phyloP scores from a whole-genome alignment of 306 rosid species.

The Calophaca sinica region DNA sequence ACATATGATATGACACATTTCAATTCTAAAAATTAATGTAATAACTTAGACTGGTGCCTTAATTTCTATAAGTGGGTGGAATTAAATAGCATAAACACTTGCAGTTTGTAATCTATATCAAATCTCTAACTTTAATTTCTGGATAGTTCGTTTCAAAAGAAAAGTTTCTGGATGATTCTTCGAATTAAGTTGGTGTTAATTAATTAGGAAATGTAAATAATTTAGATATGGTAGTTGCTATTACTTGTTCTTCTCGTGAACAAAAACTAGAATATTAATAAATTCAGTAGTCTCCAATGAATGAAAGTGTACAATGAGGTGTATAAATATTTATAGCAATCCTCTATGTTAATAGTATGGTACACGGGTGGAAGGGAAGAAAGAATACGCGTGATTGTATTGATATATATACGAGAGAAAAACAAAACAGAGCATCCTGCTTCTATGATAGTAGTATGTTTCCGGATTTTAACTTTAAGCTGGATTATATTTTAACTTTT shows the following conservation, averaged over 20 bases:
- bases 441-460: too few relatives aligned
- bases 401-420: not conserved
- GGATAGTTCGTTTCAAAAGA: too few relatives aligned
- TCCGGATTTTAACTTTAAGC: too few relatives aligned
- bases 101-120: not conserved
- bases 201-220: not conserved
- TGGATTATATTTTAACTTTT: too few relatives aligned
- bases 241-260: conserved; percentile 16
- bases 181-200: too few relatives aligned
- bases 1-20: not conserved
- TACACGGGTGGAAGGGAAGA: not conserved
- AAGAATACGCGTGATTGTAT: conserved; percentile 32
- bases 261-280: conserved; percentile 10
- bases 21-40: not conserved
- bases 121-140: too few relatives aligned
- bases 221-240: conserved; percentile 28
- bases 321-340: conserved; percentile 30
- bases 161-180: too few relatives aligned
- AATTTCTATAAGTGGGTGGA: not conserved
- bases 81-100: conserved; percentile 9
- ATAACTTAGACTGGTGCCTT: not conserved
- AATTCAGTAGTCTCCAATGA: conserved; percentile 6
- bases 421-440: not conserved
- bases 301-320: not conserved
- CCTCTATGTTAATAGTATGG: not conserved